phyloP scores from a whole-genome alignment of 331 rosid species.

The Rosa hybrid region DNA sequence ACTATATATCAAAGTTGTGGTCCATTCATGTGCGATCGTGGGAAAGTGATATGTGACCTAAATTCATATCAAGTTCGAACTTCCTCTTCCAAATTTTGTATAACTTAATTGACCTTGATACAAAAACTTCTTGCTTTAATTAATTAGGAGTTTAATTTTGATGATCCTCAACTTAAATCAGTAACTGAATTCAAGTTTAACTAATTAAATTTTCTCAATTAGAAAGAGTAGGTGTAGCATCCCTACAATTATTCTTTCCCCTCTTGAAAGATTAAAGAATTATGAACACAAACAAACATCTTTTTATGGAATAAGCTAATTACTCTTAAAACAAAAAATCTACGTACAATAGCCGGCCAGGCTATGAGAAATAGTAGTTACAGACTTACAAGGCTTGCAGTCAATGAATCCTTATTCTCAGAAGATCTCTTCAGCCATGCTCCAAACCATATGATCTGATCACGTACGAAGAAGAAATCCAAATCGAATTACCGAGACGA shows the following conservation, averaged over 20 bases:
- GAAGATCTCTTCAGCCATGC: slow-evolving; percentile 66
- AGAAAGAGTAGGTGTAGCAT: not conserved
- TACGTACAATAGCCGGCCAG: not conserved
- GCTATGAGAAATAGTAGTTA: not conserved
- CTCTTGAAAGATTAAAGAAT: not conserved
- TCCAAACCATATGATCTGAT: slow-evolving; percentile 92
- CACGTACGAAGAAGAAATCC: slow-evolving; percentile 5
- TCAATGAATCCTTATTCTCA: slow-evolving; percentile 53
- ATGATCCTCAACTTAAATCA: not conserved
- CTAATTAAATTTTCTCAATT: not conserved
- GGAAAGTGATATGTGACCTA: not conserved
- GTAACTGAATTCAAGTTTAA: not conserved
- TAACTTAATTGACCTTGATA: not conserved
- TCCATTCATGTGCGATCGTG: not conserved
- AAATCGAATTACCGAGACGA: not conserved
- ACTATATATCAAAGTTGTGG: not conserved
- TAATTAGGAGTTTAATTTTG: not conserved
- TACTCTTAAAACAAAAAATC: not conserved
- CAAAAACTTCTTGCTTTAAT: not conserved
- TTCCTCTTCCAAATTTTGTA: not conserved
- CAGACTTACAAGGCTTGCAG: slow-evolving; percentile 62
- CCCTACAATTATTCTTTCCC: not conserved
- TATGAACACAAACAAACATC: not conserved
- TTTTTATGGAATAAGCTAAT: not conserved
- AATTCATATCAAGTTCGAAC: not conserved